These are phyloP conservation scores for Ganoderma leucocontextum DNA, from an alignment of 1,284 basidiomycete species.

Conservation along the genomic window DNA sequence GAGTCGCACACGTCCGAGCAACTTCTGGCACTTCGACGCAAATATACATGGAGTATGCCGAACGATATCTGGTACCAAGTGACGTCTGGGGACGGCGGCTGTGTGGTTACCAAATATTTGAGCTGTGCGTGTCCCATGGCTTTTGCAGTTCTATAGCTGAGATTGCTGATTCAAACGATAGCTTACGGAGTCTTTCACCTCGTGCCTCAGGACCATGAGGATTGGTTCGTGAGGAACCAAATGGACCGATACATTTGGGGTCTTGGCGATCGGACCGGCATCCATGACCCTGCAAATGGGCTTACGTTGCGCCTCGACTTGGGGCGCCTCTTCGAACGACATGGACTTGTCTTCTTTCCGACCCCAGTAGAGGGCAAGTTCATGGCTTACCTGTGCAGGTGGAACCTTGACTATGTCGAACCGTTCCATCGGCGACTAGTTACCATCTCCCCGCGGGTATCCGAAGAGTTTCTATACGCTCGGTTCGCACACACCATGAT, in stretches of 20 bases:
- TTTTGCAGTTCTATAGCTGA: not conserved
- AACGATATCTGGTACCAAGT: not conserved
- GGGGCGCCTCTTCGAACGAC: not conserved
- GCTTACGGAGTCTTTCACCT: not conserved
- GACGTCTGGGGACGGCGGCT: not conserved
- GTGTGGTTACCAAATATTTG: not conserved
- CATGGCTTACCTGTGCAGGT: not conserved
- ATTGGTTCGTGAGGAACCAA: not conserved
- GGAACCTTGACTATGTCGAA: not conserved
- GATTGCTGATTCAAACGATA: not conserved
- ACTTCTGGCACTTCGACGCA: no score
- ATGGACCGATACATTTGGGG: not conserved
- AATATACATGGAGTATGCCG: no score
- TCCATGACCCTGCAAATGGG: not conserved
- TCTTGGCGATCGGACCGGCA: not conserved
- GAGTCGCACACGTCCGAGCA: no score
- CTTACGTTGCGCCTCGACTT: not conserved
- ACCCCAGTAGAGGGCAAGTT: not conserved
- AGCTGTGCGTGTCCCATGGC: not conserved
- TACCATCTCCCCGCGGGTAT: not conserved
- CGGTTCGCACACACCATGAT: conserved; percentile 3
- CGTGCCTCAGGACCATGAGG: not conserved
- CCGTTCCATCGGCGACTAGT: conserved; percentile 6
- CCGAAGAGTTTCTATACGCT: conserved; percentile 4
- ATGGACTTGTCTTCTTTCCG: not conserved